Evolutionary conservation across 257 asterid species (phyloP), one percentile per base, ranked within the genome.

Genomic region (Plectranthus barbatus): DNA sequence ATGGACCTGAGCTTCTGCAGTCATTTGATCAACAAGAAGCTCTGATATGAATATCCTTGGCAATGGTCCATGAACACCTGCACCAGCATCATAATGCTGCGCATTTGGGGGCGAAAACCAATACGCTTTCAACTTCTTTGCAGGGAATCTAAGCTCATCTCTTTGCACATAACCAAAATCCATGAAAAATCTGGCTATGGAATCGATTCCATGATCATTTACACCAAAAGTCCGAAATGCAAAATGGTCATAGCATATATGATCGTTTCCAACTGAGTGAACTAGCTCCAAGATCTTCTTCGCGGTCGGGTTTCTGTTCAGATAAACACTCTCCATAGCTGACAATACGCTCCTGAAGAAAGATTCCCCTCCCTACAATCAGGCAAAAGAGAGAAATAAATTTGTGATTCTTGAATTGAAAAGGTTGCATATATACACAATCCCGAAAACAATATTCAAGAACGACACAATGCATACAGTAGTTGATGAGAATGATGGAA

Each of bases 11-110:
- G 95, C 84, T 70, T 83, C 82, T 1, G 84, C 80, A 42, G 83
- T 79, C 85, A 93, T 72, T 62, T 89, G 91, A 83, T 90, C 95
- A 55, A 93, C 99, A 66, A 89, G 85, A 71, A 93, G 94, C 67
- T 93, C 97, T 7, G 99, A 89, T 75, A 93, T 87, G 69, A 89
- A 93, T 71, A 93, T 85, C 81, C 99, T 84, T 11, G 99, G 99
- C 45, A 89, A 78, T 20, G 97, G 97, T 18, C 97, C 97, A 45
- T 79, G 41, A 70, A 82, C 81, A 41, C 95, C 83, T 17, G 56
- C 68, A 41, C 91, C 91, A 26, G 17, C 70, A 66, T 60, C 67
- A 6, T 77, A 67, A 64, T 39, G 31, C 48, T 60, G 66, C 48
- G 59, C 39, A 20, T 39, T 26, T 0, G 96, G 96, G 11, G 99